phyloP scores from a whole-genome alignment of 2,329 filamentous ascomycete genomes.

The Canariomyces notabilis region DNA sequence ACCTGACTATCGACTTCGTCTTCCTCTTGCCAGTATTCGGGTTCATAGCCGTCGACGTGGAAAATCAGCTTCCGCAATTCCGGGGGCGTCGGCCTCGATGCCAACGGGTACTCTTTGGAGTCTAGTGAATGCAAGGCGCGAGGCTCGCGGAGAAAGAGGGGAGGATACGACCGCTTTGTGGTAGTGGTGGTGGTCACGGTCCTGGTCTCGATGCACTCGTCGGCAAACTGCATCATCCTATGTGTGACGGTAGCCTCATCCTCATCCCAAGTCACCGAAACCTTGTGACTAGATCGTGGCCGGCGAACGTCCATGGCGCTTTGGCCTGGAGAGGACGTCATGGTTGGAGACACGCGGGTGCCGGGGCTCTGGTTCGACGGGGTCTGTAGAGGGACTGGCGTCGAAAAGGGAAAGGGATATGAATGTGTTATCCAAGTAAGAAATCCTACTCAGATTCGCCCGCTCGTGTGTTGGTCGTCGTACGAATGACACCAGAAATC shows the following conservation, averaged over 20 bases:
- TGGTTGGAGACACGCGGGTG: background rate
- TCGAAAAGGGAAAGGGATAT: background rate
- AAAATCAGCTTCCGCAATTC: constrained; percentile 75
- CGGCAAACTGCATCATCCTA: constrained; percentile 45
- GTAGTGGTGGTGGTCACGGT: constrained; percentile 88
- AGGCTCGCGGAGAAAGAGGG: constrained; percentile 72
- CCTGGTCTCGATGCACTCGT: constrained; percentile 64
- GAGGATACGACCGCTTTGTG: constrained; percentile 77
- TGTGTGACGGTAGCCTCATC: constrained; percentile 24
- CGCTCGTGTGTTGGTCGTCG: background rate
- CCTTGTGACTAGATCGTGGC: constrained; percentile 32
- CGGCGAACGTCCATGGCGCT: constrained; percentile 30
- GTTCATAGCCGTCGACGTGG: constrained; percentile 57
- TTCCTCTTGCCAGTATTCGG: constrained; percentile 31
- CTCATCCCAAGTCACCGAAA: constrained; percentile 34
- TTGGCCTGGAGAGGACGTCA: constrained; percentile 9
- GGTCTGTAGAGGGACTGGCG: background rate
- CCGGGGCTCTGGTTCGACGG: background rate
- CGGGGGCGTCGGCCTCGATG: constrained; percentile 73
- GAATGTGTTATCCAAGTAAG: background rate
- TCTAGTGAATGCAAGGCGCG: constrained; percentile 68
- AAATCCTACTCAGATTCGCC: background rate
- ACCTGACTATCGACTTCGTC: constrained; percentile 21
- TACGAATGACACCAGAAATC: background rate
- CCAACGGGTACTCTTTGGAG: constrained; percentile 84